phyloP scores from a whole-genome alignment of 2,329 filamentous ascomycete species.

The Hortaea sp. region DNA sequence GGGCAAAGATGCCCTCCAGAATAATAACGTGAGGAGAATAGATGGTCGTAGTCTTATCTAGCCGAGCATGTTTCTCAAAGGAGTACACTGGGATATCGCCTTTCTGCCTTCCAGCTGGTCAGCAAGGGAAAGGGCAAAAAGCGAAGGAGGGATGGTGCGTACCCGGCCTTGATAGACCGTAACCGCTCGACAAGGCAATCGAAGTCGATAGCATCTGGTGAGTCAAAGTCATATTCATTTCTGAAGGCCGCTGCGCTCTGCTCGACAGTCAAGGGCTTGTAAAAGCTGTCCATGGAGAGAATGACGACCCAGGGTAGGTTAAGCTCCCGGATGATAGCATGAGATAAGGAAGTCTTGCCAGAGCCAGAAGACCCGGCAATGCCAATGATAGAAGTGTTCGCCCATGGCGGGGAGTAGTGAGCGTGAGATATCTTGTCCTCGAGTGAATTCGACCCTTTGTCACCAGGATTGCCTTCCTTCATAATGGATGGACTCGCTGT shows the following conservation, averaged over 20 bases:
- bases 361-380: slow-evolving; percentile 93
- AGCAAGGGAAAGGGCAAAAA: slow-evolving; percentile 2
- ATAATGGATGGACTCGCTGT: slow-evolving; percentile 12
- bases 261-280: slow-evolving; percentile 75
- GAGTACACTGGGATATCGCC: slow-evolving; percentile 93
- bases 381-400: slow-evolving; percentile 90
- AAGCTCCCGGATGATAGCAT: slow-evolving; percentile 80
- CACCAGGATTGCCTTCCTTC: neutral
- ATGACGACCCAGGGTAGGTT: slow-evolving; percentile 98
- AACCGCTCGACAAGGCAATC: slow-evolving; percentile 73
- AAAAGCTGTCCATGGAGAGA: slow-evolving; percentile 96
- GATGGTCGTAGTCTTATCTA: slow-evolving; percentile 71
- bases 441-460: too few relatives aligned
- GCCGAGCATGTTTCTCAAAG: slow-evolving; percentile 78
- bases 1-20: slow-evolving; percentile 87
- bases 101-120: slow-evolving; percentile 50
- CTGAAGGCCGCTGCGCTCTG: slow-evolving; percentile 70
- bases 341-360: slow-evolving; percentile 85
- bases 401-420: slow-evolving; percentile 91
- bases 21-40: slow-evolving; percentile 96
- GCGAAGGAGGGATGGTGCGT: slow-evolving; percentile 24
- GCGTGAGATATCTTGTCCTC: slow-evolving; percentile 29
- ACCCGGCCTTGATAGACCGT: slow-evolving; percentile 84
- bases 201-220: slow-evolving; percentile 90
- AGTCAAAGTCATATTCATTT: slow-evolving; percentile 94